phyloP scores from a whole-genome alignment of 148 eudicot species.

The Rhododendron molle region DNA sequence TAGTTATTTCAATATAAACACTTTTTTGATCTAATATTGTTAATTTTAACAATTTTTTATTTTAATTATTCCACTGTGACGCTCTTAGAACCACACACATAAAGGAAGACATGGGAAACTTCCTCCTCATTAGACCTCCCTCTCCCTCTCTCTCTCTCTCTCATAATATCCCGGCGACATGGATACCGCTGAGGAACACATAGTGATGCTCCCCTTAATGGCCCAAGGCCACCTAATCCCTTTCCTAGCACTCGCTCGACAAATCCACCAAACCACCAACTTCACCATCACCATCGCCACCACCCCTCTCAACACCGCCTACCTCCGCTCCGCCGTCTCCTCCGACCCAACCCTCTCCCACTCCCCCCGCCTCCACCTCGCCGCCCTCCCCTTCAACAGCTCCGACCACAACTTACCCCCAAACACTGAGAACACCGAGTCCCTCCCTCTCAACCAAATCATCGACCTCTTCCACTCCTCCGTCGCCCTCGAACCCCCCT shows the following conservation, averaged over 20 bases:
- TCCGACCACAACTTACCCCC: slow-evolving; percentile 43
- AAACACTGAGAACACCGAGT: slow-evolving; percentile 47
- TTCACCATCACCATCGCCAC: slow-evolving; percentile 47
- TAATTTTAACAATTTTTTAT: too few species aligned
- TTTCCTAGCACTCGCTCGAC: slow-evolving; percentile 49
- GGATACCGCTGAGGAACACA: slow-evolving; percentile 19
- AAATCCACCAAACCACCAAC: slow-evolving; percentile 21
- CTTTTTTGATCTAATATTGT: too few species aligned
- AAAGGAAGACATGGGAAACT: too few species aligned
- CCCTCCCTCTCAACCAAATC: slow-evolving; percentile 21
- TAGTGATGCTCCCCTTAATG: slow-evolving; percentile 58
- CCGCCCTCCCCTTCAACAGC: slow-evolving; percentile 38
- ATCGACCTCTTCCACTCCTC: slow-evolving; percentile 35
- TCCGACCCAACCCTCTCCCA: not conserved
- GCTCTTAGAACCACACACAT: too few species aligned
- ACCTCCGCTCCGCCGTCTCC: slow-evolving; percentile 17
- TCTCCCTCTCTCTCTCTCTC: too few species aligned
- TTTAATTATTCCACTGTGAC: too few species aligned
- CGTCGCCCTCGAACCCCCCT: slow-evolving; percentile 29
- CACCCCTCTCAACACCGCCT: slow-evolving; percentile 43
- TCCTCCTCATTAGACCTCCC: too few species aligned
- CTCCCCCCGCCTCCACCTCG: slow-evolving; percentile 13
- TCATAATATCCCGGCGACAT: not conserved
- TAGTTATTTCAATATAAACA: too few species aligned
- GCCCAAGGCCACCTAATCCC: slow-evolving; percentile 71